phyloP scores from a whole-genome alignment of 2,329 filamentous ascomycete species.

The Sphaerulina musiva region DNA sequence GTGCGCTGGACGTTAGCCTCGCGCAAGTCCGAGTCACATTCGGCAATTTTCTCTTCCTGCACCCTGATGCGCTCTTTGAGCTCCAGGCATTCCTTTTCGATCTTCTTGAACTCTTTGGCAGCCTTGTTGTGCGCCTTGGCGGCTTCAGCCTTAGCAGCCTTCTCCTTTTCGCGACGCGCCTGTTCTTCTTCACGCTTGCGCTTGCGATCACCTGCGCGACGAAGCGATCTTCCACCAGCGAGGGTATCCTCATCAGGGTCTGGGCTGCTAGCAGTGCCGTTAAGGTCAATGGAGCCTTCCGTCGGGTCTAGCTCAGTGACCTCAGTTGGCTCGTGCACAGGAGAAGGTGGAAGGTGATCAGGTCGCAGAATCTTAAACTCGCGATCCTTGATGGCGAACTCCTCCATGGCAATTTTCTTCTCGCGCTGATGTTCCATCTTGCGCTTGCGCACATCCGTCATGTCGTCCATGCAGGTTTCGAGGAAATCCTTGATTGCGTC shows the following conservation, averaged over 20 bases:
- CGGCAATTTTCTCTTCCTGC: conserved; percentile 77
- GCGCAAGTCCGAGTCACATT: conserved; percentile 83
- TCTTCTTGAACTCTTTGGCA: conserved; percentile 79
- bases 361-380: conserved; percentile 59
- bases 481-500: conserved; percentile 81
- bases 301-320: conserved; percentile 37
- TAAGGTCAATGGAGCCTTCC: conserved; percentile 49
- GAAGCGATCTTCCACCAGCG: conserved; percentile 51
- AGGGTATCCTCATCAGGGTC: conserved; percentile 64
- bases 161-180: conserved; percentile 61
- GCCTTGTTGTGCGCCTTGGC: conserved; percentile 62
- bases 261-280: conserved; percentile 47
- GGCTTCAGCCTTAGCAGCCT: conserved; percentile 51
- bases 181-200: conserved; percentile 52
- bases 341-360: conserved; percentile 63
- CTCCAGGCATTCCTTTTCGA: conserved; percentile 82
- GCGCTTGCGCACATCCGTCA: conserved; percentile 91
- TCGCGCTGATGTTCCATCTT: conserved; percentile 88
- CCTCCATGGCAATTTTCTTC: conserved; percentile 52
- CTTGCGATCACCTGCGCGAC: conserved; percentile 54
- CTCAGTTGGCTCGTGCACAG: conserved; percentile 32
- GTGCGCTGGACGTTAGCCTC: conserved; percentile 91
- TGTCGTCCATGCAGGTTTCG: conserved; percentile 84
- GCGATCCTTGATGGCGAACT: conserved; percentile 43
- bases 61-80: conserved; percentile 73